Percentiles rank a stretch among this genome's conserved stretches.
phyloP scores from a whole-genome alignment of 2,329 filamentous ascomycete genomes.

The Fusarium sp. region DNA sequence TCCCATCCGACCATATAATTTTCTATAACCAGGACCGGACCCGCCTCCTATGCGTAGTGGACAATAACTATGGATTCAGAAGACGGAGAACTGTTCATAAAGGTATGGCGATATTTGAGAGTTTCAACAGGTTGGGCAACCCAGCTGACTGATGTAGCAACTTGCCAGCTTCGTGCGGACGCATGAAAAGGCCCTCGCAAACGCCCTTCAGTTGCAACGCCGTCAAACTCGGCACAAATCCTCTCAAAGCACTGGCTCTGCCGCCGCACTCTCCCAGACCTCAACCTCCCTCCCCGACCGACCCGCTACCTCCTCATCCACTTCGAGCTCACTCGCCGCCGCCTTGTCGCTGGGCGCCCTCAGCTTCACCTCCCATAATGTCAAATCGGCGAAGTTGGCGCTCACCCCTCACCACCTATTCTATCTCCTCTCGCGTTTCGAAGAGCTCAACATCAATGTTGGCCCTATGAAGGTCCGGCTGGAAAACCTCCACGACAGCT shows the following conservation, averaged over 20 bases:
- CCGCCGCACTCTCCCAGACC: slow-evolving; percentile 65
- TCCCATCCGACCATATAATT: slow-evolving; percentile 13
- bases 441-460: slow-evolving; percentile 89
- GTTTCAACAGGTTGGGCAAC: slow-evolving; percentile 6
- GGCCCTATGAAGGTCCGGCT: slow-evolving; percentile 96
- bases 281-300: slow-evolving; percentile 69
- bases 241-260: slow-evolving; percentile 73
- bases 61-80: slow-evolving; percentile 81
- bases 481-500: slow-evolving; percentile 92
- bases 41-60: slow-evolving; percentile 46
- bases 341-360: slow-evolving; percentile 89
- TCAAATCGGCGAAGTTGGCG: slow-evolving; percentile 91
- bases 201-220: slow-evolving; percentile 85
- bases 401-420: slow-evolving; percentile 97
- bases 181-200: slow-evolving; percentile 96
- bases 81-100: slow-evolving; percentile 91
- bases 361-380: slow-evolving; percentile 83
- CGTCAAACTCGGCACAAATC: slow-evolving; percentile 79
- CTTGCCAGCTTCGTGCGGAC: slow-evolving; percentile 95
- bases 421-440: slow-evolving; percentile 94
- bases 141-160: slow-evolving; percentile 71
- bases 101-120: slow-evolving; percentile 64
- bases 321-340: slow-evolving; percentile 80
- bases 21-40: slow-evolving; percentile 1
- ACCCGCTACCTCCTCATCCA: slow-evolving; percentile 74